Evolutionary conservation across 306 rosid genomes (phyloP).

Genomic region (Hylodesmum podocarpum): DNA sequence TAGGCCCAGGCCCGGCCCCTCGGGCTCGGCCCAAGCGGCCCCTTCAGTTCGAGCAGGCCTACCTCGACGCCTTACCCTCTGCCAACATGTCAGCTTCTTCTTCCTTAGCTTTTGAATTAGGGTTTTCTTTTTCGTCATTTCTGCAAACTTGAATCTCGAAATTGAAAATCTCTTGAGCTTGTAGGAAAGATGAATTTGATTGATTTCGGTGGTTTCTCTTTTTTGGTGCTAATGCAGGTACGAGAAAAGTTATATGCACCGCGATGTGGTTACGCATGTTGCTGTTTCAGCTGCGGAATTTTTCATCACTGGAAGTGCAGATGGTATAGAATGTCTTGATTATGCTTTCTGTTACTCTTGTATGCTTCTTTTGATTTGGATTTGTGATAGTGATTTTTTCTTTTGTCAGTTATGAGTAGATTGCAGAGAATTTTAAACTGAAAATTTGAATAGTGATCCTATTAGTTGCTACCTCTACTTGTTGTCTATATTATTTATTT

Average conservation of each 20-base stretch:
- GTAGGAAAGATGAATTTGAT: neutral
- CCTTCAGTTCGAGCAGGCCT: conserved; percentile 95
- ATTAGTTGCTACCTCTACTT: neutral
- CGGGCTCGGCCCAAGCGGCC: conserved; percentile 83
- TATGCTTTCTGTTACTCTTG: neutral
- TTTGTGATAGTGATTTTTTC: neutral
- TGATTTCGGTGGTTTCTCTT: neutral
- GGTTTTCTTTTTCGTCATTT: conserved; percentile 13
- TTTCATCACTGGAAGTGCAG: conserved; percentile 88
- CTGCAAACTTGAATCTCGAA: neutral
- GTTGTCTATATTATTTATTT: neutral
- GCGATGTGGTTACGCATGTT: conserved; percentile 93
- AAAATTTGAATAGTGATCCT: neutral
- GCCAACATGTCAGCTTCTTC: conserved; percentile 64
- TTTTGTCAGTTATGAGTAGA: neutral
- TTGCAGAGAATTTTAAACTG: neutral
- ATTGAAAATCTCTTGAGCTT: neutral
- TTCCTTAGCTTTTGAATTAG: conserved; percentile 19
- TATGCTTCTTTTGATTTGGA: neutral
- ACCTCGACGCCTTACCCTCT: conserved; percentile 86
- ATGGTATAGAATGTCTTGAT: conserved; percentile 49
- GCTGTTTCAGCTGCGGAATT: conserved; percentile 89
- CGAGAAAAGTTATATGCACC: conserved; percentile 97
- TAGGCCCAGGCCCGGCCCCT: conserved; percentile 91
- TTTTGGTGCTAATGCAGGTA: conserved; percentile 52